Base-by-base conservation (phyloP, 2,329 filamentous ascomycete species). In the Xylariaceae sp. region DNA sequence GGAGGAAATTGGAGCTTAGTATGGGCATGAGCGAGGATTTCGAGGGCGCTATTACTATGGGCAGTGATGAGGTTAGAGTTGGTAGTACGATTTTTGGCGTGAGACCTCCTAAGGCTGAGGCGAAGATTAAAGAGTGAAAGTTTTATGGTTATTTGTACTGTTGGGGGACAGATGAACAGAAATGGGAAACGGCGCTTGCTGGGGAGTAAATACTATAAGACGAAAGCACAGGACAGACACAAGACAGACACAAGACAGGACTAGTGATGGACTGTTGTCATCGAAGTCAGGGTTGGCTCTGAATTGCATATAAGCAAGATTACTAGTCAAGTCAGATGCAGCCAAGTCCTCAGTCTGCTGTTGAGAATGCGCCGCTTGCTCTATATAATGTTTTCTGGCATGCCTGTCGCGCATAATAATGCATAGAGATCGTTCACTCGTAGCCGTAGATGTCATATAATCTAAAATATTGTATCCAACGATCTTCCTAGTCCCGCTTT, bases 11-110 rank as follows among this genome's bases (percentile, higher is more conserved):
- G 67, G 92, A 97, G 79, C 74, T 98, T 75, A 97, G 93, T 75
- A 99, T 99, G 94, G 94, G 94, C 6, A 99, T 99, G 95, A 97
- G 92, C 72, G 87, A 91, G 69, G 95, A 99, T 74, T 99, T 94
- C 73, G 93, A 96, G 78, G 90, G 88, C 6, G 95, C 95, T 0
- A 88, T 98, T 69, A 76, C 75, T 11, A 79, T 92, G 79, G 95
- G 95, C 0, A 97, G 93, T 76, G 82, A 86, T 66, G 92, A 98
- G 80, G 93, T 99, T 5, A 84, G 95, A 56, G 86, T 99, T 7
- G 95, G 95, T 1, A 98, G 92, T 70, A 94, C 91, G 2, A 96
- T 99, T 56, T 99, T 99, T 73, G 95, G 95, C 1, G 79, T 87
- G 70, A 83, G 95, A 69, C 92, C 92, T 14, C 80, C 85, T 33